Evolutionary conservation across 352 stramenopile genomes (phyloP).

Genomic region (Phytophthora citrophthora): DNA sequence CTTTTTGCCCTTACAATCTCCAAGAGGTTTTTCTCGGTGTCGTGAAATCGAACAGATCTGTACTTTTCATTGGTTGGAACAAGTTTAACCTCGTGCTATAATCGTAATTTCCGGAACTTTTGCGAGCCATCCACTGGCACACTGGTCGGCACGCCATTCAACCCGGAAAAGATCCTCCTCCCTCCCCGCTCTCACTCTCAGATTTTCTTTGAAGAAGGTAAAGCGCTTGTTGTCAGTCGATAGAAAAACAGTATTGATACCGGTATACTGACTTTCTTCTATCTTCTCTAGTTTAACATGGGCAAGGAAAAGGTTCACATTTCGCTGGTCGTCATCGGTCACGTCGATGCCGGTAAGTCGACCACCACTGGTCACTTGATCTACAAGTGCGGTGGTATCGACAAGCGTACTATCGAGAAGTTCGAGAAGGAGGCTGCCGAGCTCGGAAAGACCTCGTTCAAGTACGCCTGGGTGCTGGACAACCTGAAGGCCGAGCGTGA

Average conservation of each 20-base stretch:
- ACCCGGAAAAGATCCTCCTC: constrained; percentile 17
- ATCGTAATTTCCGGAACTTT: too few species aligned
- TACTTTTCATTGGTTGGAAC: background rate
- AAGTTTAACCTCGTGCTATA: too few species aligned
- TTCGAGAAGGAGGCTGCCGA: constrained; percentile 97
- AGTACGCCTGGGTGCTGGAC: constrained; percentile 99
- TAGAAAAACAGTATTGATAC: background rate
- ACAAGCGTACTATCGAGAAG: constrained; percentile 99
- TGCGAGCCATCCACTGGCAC: background rate
- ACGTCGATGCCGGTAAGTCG: constrained; percentile 99
- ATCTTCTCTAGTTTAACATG: constrained; percentile 36
- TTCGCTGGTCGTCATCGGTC: constrained; percentile 95
- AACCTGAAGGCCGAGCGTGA: constrained; percentile 98
- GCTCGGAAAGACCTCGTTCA: constrained; percentile 98
- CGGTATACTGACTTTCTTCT: constrained; percentile 1
- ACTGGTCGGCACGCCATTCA: background rate
- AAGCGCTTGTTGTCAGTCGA: constrained; percentile 5
- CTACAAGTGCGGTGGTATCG: constrained; percentile 99
- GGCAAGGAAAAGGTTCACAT: constrained; percentile 88
- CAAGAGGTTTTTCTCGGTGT: background rate
- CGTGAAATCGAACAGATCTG: background rate
- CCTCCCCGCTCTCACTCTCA: constrained; percentile 34
- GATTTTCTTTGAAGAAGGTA: constrained; percentile 56
- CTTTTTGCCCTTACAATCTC: too few species aligned
- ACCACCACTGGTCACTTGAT: constrained; percentile 99